phyloP scores from a whole-genome alignment of 495 filamentous ascomycete species.

The Antarctomyces pellizariae region DNA sequence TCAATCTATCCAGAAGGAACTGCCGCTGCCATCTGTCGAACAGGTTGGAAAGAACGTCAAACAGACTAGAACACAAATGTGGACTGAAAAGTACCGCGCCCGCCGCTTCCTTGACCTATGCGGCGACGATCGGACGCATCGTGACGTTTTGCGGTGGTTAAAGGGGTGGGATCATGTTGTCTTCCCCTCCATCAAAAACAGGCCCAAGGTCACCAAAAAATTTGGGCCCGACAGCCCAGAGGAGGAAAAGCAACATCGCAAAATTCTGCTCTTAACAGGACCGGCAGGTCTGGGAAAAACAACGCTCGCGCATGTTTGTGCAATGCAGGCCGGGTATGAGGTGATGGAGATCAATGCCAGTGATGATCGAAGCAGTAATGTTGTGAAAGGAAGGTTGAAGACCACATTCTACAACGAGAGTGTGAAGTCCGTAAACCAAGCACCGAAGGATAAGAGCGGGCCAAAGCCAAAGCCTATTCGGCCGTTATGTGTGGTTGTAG shows the following conservation, averaged over 20 bases:
- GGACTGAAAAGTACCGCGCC: conserved; percentile 84
- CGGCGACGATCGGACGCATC: conserved; percentile 85
- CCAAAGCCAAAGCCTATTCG: conserved; percentile 52
- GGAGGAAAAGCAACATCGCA: conserved; percentile 49
- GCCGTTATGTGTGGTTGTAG: conserved; percentile 81
- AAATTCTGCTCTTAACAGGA: conserved; percentile 74
- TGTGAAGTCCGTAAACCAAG: conserved; percentile 53
- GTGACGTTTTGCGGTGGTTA: conserved; percentile 77
- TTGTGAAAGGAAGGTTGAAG: conserved; percentile 73
- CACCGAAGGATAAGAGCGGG: conserved; percentile 20
- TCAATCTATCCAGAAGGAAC: conserved; percentile 13
- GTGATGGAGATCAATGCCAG: conserved; percentile 77
- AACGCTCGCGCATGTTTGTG: conserved; percentile 88
- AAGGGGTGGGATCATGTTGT: conserved; percentile 87
- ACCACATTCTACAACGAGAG: conserved; percentile 81
- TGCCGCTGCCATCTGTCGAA: conserved; percentile 15
- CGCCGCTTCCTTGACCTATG: conserved; percentile 78
- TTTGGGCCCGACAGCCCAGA: conserved; percentile 20
- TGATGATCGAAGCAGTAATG: conserved; percentile 49
- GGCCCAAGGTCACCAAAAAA: conserved; percentile 14
- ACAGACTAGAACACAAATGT: conserved; percentile 31
- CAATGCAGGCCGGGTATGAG: conserved; percentile 83
- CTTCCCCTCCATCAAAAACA: conserved; percentile 45
- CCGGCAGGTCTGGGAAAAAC: conserved; percentile 91
- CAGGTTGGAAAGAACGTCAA: conserved; percentile 17